Conservation (phyloP, 2,329 filamentous ascomycete species). For the Ophiostoma australiae region DNA sequence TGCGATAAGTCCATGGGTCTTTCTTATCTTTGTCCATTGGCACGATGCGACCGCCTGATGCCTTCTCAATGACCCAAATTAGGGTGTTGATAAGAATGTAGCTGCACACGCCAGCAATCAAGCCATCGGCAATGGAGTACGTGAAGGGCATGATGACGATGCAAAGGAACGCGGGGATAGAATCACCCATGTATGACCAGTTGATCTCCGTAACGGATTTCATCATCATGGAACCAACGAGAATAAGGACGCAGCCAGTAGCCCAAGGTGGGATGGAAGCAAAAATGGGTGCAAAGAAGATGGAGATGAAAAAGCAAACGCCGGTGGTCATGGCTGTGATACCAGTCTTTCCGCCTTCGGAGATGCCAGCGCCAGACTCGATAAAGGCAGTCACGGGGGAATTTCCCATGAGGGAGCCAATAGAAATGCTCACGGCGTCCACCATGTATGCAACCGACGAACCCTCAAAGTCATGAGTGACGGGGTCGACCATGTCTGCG, state of each 20-base stretch:
- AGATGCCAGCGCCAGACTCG: conserved; percentile 70
- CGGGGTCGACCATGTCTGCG: conserved; percentile 50
- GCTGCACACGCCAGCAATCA: conserved; percentile 60
- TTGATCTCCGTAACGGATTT: conserved; percentile 69
- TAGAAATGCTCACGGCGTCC: conserved; percentile 66
- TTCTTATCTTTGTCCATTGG: conserved; percentile 51
- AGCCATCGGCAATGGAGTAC: conserved; percentile 71
- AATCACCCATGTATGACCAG: conserved; percentile 73
- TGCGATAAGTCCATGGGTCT: conserved; percentile 53
- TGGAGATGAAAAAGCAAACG: conserved; percentile 63
- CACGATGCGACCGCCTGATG: conserved; percentile 42
- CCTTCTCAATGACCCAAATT: conserved; percentile 43
- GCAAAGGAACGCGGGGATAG: conserved; percentile 69
- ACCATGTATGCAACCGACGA: conserved; percentile 74
- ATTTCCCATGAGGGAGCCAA: conserved; percentile 63
- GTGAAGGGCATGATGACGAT: conserved; percentile 72
- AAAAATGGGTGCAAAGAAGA: conserved; percentile 73
- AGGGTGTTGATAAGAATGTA: conserved; percentile 47
- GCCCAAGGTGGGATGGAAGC: conserved; percentile 75
- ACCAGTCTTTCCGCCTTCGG: conserved; percentile 68
- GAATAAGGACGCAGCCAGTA: conserved; percentile 66
- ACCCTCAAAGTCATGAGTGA: conserved; percentile 70
- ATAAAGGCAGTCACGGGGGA: conserved; percentile 72
- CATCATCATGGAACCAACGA: conserved; percentile 75
- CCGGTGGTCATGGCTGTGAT: conserved; percentile 66